Percentiles rank a stretch among this genome's conserved stretches.
These are phyloP conservation scores for Penicillium paradoxum DNA, from an alignment of 495 filamentous ascomycete genomes.

Conservation along the genomic window DNA sequence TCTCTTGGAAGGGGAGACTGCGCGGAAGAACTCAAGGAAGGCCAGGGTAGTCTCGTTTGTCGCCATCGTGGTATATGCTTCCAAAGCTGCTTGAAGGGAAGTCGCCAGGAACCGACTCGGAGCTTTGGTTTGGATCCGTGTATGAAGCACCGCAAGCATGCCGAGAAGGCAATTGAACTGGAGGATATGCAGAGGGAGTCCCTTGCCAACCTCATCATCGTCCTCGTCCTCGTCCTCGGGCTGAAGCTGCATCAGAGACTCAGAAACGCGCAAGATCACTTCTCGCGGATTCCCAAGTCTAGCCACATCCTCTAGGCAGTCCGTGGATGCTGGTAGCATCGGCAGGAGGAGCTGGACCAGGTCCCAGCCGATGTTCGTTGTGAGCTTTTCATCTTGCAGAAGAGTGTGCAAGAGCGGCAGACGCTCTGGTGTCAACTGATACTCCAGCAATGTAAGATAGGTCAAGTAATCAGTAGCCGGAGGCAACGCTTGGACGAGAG, in stretches of 20 bases:
- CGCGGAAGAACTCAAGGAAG: slow-evolving; percentile 69
- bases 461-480: slow-evolving; percentile 78
- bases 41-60: slow-evolving; percentile 65
- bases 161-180: slow-evolving; percentile 73
- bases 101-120: slow-evolving; percentile 92
- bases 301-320: slow-evolving; percentile 74
- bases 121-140: slow-evolving; percentile 81
- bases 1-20: slow-evolving; percentile 64
- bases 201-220: slow-evolving; percentile 28
- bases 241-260: slow-evolving; percentile 59
- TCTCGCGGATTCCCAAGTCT: slow-evolving; percentile 87
- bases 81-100: slow-evolving; percentile 70
- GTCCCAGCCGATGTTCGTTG: slow-evolving; percentile 94
- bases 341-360: slow-evolving; percentile 80
- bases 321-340: slow-evolving; percentile 62
- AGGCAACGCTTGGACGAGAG: slow-evolving; percentile 51
- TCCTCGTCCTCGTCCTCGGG: slow-evolving; percentile 50
- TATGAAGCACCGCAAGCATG: slow-evolving; percentile 81
- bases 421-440: slow-evolving; percentile 71
- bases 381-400: slow-evolving; percentile 76
- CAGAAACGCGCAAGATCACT: slow-evolving; percentile 83
- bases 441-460: slow-evolving; percentile 82
- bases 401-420: slow-evolving; percentile 72
- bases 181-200: slow-evolving; percentile 26
- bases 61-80: slow-evolving; percentile 56